phyloP scores from a whole-genome alignment of 2,329 filamentous ascomycete species.

The Clarireedia hainanense region DNA sequence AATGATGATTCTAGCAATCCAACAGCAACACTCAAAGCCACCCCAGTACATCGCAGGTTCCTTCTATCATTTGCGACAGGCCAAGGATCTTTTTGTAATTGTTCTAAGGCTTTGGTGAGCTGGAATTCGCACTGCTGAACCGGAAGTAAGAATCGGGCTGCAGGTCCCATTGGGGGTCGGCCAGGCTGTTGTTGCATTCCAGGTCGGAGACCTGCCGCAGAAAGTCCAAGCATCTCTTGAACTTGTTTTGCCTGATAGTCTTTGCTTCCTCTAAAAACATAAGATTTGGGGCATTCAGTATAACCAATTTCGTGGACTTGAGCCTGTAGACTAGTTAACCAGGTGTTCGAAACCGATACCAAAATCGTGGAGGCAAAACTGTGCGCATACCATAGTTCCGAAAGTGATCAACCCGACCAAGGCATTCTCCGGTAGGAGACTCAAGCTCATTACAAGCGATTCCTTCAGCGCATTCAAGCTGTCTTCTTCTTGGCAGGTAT shows the following conservation, averaged over 20 bases:
- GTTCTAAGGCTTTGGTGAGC: slow-evolving; percentile 90
- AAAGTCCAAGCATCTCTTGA: slow-evolving; percentile 95
- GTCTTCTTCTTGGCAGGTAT: slow-evolving; percentile 84
- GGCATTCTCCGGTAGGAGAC: slow-evolving; percentile 71
- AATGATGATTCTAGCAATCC: slow-evolving; percentile 91
- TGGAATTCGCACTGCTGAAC: slow-evolving; percentile 96
- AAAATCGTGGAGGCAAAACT: neutral
- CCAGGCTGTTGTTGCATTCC: slow-evolving; percentile 62
- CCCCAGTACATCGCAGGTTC: slow-evolving; percentile 84
- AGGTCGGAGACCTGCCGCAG: slow-evolving; percentile 64
- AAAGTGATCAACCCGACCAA: slow-evolving; percentile 79
- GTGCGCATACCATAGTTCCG: slow-evolving; percentile 74
- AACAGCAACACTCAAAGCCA: slow-evolving; percentile 91
- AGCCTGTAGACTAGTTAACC: slow-evolving; percentile 43
- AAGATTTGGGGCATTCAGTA: slow-evolving; percentile 95
- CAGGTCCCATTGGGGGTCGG: slow-evolving; percentile 69
- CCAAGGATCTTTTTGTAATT: slow-evolving; percentile 95
- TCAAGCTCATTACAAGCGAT: slow-evolving; percentile 79
- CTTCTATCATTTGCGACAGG: slow-evolving; percentile 90
- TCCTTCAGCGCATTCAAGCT: slow-evolving; percentile 77
- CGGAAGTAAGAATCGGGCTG: slow-evolving; percentile 83
- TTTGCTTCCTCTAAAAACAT: slow-evolving; percentile 96
- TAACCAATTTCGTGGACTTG: slow-evolving; percentile 98
- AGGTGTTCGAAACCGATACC: neutral
- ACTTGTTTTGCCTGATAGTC: slow-evolving; percentile 98